A percentile compares a stretch with the other conserved stretches of the same genome.
Evolutionary conservation across 73 alveolate genomes (phyloP).

Genomic region (Breviolum minutum): DNA sequence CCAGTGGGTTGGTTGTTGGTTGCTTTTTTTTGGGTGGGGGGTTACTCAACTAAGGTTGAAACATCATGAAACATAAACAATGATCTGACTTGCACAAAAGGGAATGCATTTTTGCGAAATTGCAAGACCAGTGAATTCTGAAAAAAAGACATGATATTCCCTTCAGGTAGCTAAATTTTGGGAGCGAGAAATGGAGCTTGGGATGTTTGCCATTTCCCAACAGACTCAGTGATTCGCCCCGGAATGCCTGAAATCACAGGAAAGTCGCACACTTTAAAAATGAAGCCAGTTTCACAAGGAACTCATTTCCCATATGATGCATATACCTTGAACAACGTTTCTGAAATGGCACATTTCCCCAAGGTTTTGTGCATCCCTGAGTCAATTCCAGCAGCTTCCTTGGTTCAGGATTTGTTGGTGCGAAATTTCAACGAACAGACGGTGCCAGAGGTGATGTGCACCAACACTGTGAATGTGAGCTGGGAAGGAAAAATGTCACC

Average conservation of each 20-base stretch:
- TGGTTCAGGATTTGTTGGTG: constrained; percentile 30
- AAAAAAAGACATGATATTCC: no score
- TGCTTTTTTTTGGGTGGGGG: no score
- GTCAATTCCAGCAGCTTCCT: background rate
- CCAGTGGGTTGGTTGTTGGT: no score
- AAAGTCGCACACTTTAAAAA: no score
- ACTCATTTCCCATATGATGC: background rate
- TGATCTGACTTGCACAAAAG: no score
- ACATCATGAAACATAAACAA: no score
- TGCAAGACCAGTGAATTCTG: no score
- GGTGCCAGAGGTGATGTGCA: constrained; percentile 80
- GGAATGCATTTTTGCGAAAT: no score
- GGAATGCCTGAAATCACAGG: background rate
- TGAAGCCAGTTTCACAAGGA: background rate
- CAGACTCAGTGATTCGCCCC: background rate
- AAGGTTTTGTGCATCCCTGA: background rate
- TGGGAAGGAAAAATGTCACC: constrained; percentile 71
- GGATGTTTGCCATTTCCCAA: no score
- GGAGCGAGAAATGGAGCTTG: no score
- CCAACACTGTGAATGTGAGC: constrained; percentile 81
- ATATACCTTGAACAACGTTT: background rate
- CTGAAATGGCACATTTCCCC: background rate
- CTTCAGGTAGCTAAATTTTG: no score
- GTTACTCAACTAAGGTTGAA: no score
- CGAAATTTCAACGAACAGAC: constrained; percentile 85